Evolutionary conservation across 371 early-diverging fungal species (phyloP).

Genomic region (Mortierella sp.): DNA sequence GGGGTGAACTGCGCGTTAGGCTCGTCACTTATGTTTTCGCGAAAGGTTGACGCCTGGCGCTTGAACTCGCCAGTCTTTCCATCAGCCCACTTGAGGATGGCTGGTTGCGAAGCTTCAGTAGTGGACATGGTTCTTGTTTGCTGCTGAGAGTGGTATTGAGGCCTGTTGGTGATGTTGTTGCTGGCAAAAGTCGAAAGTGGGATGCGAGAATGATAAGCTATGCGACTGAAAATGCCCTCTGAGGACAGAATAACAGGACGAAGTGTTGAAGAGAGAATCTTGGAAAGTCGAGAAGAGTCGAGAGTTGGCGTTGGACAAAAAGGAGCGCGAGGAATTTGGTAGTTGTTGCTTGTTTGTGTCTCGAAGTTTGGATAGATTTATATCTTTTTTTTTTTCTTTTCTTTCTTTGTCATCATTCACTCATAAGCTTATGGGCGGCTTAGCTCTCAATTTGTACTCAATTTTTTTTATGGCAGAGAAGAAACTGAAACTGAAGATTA

Average conservation of each 20-base stretch:
- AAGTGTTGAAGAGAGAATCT: constrained; percentile 16
- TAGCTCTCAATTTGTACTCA: no score
- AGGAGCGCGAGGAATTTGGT: not conserved
- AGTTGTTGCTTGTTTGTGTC: constrained; percentile 3
- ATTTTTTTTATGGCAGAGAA: no score
- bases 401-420: no score
- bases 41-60: constrained; percentile 89
- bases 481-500: no score
- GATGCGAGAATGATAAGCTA: not conserved
- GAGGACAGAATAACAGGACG: constrained; percentile 10
- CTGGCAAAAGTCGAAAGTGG: not conserved
- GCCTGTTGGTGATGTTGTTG: not conserved
- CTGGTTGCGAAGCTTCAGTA: constrained; percentile 11
- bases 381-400: no score
- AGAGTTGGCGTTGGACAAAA: not conserved
- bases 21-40: constrained; percentile 72
- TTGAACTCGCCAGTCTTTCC: constrained; percentile 85
- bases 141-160: not conserved
- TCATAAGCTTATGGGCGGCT: no score
- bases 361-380: no score
- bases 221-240: not conserved
- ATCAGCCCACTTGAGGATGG: constrained; percentile 82
- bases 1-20: constrained; percentile 78
- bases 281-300: not conserved
- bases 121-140: constrained; percentile 26